Base-by-base conservation (phyloP, 352 stramenopile species). In the Phytophthora quininea region DNA sequence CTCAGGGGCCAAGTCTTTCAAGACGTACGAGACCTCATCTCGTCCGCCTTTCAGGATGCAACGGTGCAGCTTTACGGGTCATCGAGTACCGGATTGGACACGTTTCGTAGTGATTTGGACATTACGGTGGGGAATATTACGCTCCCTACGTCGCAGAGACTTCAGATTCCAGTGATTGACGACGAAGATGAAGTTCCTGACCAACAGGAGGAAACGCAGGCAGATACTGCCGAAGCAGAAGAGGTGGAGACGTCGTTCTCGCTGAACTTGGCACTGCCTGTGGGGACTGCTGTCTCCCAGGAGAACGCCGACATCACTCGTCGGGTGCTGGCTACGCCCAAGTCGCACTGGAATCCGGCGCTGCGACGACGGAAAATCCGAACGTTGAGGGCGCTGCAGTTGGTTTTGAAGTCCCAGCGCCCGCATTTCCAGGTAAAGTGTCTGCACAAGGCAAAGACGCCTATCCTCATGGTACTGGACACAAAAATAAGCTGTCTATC, bases 331-430 rank as follows among this genome's bases (percentile, higher is more conserved):
- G 59, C 59, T 4, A 74, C 69, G 5, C 8, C 50, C n/a, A 84
- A 88, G 51, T 91, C 82, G 7, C 81, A 85, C n/a, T 93, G 85
- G 85, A 93, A 93, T 42, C 79, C 76, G 15, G 80, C 79, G 57
- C 76, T 83, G 2, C 85, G 85, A 1, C 76, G 82, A 38, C 70
- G 80, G 12, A 91, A 90, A 61, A 64, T 91, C 53, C 76, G 75
- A 7, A 69, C 77, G 24, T 32, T 93, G 48, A 71, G 83, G 33
- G 79, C 77, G 24, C 57, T 93, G 46, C 85, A 90, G 65, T 67
- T 81, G 40, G 30, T 93, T 30, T 46, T 93, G 3, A 69, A 79
- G 30, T 55, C 55, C 0, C 66, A 86, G n/a, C 82, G 79, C 8
- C 81, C 82, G 7, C 65, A 81, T 30, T 82, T 84, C 14, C 72